Conservation (phyloP, 352 stramenopile species). For the Globisporangium polare region DNA sequence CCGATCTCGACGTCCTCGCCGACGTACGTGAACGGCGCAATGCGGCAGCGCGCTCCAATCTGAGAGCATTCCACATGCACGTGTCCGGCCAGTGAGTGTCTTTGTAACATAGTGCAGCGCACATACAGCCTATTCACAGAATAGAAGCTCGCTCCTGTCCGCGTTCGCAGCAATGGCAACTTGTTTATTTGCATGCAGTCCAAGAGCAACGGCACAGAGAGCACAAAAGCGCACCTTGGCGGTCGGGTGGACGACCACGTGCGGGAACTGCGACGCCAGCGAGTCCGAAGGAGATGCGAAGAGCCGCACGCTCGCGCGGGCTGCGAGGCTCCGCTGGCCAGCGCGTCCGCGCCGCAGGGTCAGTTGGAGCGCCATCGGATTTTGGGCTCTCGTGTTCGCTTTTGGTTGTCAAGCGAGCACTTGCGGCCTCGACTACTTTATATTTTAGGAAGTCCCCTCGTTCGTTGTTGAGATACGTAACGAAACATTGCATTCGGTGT, state of each 20-base stretch:
- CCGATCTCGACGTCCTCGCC: slow-evolving; percentile 58
- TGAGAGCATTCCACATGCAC: too few species aligned
- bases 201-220: neutral
- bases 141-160: too few species aligned
- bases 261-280: slow-evolving; percentile 15
- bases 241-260: slow-evolving; percentile 32
- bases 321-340: neutral
- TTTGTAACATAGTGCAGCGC: too few species aligned
- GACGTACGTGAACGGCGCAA: slow-evolving; percentile 53
- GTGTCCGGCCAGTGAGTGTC: too few species aligned
- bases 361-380: neutral
- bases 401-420: too few species aligned
- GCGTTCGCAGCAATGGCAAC: too few species aligned
- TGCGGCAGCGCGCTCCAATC: slow-evolving; percentile 53
- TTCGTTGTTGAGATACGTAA: too few species aligned
- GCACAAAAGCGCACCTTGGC: slow-evolving; percentile 26
- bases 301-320: neutral
- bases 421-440: too few species aligned
- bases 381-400: neutral
- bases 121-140: too few species aligned
- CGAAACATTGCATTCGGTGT: too few species aligned
- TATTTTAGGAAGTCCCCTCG: too few species aligned
- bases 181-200: too few species aligned
- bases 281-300: neutral
- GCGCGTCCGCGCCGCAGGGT: neutral